Evolutionary conservation across 106 monocot species (phyloP).

Genomic region (Vanilla planifolia): DNA sequence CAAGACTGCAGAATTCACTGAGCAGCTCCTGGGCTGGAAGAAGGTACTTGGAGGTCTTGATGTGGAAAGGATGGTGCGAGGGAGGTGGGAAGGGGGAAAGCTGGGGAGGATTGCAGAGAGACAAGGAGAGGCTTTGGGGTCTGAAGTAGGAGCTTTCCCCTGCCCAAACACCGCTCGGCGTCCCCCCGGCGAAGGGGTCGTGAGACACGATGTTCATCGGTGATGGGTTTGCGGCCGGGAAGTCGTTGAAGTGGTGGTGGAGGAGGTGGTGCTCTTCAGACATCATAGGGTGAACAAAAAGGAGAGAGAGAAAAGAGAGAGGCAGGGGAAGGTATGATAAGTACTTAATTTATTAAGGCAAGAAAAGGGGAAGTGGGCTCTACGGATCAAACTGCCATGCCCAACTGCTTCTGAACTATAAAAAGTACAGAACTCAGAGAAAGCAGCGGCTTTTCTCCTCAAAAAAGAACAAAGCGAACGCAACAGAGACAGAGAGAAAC

Average conservation of each 20-base stretch:
- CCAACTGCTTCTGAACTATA: no score
- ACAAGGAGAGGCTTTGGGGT: constrained; percentile 21
- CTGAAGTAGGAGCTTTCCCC: neutral
- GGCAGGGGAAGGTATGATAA: neutral
- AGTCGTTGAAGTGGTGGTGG: constrained; percentile 11
- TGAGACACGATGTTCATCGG: constrained; percentile 12
- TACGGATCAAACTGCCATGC: no score
- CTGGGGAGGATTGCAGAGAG: constrained; percentile 11
- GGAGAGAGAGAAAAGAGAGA: neutral
- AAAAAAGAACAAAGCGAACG: no score
- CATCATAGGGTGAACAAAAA: constrained; percentile 3
- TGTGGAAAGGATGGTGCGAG: constrained; percentile 3
- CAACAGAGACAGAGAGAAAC: no score
- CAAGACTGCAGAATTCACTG: constrained; percentile 46
- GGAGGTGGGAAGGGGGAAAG: neutral
- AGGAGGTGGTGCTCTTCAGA: neutral
- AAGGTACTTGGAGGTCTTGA: constrained; percentile 45
- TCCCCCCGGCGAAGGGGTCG: constrained; percentile 15
- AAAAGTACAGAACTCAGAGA: no score
- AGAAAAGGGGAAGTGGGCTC: neutral
- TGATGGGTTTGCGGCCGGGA: constrained; percentile 15
- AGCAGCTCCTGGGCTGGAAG: constrained; percentile 43
- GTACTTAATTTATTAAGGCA: neutral
- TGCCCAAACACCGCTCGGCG: neutral
- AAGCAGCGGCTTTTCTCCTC: no score